Base-by-base conservation (phyloP, 1,139 yeast species). In the Taiozyma onychis region DNA sequence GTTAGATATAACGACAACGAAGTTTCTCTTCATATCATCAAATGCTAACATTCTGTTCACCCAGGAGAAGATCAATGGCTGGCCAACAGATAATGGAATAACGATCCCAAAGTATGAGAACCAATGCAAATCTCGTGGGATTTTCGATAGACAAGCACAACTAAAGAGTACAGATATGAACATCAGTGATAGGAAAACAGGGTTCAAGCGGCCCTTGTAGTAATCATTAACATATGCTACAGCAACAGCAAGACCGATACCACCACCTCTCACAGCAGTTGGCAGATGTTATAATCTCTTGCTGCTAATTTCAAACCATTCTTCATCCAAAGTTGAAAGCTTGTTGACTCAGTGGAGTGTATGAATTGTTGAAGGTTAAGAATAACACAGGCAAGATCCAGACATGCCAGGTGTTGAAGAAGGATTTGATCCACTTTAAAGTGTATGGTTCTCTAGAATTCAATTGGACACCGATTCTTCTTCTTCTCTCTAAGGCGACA, bases 51-150 rank as follows among this genome's bases (percentile, higher is more conserved):
- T 55, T 39, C 80, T 63, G 57, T 80, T 80, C 16, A 79, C 71
- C 85, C 84, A 80, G 2, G 81, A 67, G 51, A 75, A 78, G n/a
- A 80, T 76, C 57, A 76, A 57, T 41, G 78, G 74, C 58, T 71
- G 71, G n/a, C 76, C 70, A 69, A 71, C 68, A 1, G 74, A 54
- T 0, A 79, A 67, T 1, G 84, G 80, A 27, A 73, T 65, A 8
- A 81, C 81, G 14, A 76, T 59, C 26, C 78, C 59, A 54, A 72
- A 78, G 60, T 78, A 80, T 3, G 73, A 63, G 41, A 73, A 64
- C 78, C 80, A 78, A 49, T 80, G 81, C 42, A 75, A 67, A 1
- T 78, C 78, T 9, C 58, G 59, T 1, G 80, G 78, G 27, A 80
- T 70, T 44, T 76, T 52, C 84, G 80, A 65, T 41, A 80, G 65